These are phyloP conservation scores for Tribonema minus DNA, from an alignment of 108 stramenopile species.

Conservation along the genomic window DNA sequence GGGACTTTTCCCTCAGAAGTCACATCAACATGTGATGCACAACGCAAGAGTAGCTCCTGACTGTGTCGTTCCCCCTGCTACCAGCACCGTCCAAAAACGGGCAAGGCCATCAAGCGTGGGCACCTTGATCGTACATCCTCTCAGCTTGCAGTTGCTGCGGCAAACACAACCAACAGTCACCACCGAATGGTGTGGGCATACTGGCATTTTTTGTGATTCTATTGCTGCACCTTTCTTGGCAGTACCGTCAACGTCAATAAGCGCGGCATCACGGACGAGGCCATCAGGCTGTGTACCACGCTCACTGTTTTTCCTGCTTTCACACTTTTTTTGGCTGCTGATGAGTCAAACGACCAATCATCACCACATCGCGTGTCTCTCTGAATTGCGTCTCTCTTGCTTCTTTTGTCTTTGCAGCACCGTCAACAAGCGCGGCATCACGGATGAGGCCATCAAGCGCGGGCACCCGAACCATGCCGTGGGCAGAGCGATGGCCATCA, in stretches of 20 bases:
- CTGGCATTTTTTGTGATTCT: too few species aligned
- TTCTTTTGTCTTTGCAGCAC: background rate
- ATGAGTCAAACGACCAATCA: background rate
- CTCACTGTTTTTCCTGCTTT: background rate
- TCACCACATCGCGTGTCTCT: background rate
- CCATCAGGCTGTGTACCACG: background rate
- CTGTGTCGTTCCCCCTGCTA: too few species aligned
- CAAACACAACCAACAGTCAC: too few species aligned
- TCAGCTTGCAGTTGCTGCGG: too few species aligned
- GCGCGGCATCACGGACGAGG: background rate
- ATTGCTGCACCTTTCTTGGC: too few species aligned
- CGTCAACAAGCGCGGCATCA: background rate
- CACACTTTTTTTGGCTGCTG: background rate
- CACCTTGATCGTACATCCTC: too few species aligned
- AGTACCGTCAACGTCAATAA: constrained; percentile 39
- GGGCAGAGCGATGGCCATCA: constrained; percentile 24
- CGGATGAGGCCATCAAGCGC: constrained; percentile 26
- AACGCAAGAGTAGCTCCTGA: too few species aligned
- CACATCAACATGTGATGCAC: too few species aligned
- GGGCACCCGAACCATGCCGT: constrained; percentile 31
- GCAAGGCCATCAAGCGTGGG: too few species aligned
- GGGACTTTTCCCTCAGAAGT: too few species aligned
- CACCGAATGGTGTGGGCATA: too few species aligned
- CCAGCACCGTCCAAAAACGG: too few species aligned
- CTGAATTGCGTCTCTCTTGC: background rate